Conservation (phyloP, 2,329 filamentous ascomycete species). For the Penicillium brevicompactum region DNA sequence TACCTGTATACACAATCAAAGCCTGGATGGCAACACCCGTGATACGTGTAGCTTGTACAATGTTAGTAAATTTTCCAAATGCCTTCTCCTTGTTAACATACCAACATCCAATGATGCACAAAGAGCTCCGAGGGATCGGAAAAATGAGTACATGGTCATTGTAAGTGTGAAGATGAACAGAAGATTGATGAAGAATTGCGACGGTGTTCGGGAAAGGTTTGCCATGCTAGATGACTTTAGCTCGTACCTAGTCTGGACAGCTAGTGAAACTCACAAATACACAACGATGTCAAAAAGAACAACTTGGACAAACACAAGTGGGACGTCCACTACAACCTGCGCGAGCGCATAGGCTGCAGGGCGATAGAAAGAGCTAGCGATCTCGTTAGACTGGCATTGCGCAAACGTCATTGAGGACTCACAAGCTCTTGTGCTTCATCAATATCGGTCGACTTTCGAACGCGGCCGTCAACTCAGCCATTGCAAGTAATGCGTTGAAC, state of each 20-base stretch:
- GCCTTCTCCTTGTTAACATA: constrained; percentile 22
- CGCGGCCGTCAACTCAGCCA: constrained; percentile 62
- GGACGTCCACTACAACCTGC: constrained; percentile 60
- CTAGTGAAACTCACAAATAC: constrained; percentile 51
- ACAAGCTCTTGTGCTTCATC: constrained; percentile 70
- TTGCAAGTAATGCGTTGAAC: constrained; percentile 64
- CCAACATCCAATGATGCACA: constrained; percentile 53
- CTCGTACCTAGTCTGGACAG: neutral
- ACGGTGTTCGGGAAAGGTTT: constrained; percentile 56
- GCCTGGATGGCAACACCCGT: constrained; percentile 53
- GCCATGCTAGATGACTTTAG: constrained; percentile 47
- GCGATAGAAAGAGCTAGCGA: constrained; percentile 61
- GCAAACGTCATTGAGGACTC: constrained; percentile 9
- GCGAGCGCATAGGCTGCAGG: constrained; percentile 62
- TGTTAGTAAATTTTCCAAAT: neutral
- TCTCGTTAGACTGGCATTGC: too few species aligned
- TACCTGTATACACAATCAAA: constrained; percentile 60
- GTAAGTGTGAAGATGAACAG: constrained; percentile 58
- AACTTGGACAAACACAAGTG: constrained; percentile 60
- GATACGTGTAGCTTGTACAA: constrained; percentile 48
- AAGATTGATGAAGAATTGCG: constrained; percentile 64
- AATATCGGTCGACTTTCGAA: constrained; percentile 67
- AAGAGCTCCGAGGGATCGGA: constrained; percentile 53
- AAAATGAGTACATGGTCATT: constrained; percentile 58
- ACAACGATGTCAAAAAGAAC: constrained; percentile 62